Base-by-base conservation (phyloP, 179 eudicot species). In the Silene vulgaris region DNA sequence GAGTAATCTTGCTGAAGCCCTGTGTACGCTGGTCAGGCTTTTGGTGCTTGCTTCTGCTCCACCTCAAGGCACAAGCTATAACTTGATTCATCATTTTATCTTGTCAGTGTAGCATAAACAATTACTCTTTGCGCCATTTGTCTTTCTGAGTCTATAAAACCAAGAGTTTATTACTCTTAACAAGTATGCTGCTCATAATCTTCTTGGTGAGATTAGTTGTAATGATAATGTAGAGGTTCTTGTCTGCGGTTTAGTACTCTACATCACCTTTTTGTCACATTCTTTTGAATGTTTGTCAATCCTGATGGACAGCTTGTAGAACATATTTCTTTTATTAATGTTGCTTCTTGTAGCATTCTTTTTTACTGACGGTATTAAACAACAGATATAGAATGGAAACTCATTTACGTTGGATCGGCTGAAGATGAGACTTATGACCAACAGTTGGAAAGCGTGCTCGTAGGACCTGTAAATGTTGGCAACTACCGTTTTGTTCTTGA, bases 391-490 rank as follows among this genome's bases (percentile, higher is more conserved):
- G 97, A 93, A 79, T 93, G 96, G 97, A 93, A 93, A 86, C 90
- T 93, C 9, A 83, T 82, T 43, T 93, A 93, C 54, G 97, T 93
- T 72, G 97, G 97, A 80, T 93, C 97, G 65, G 96, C 97, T 8
- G 97, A 93, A 89, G 97, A 93, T 74, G 97, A 93, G 78, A 86
- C 97, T 2, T 89, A 93, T 82, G 97, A 93, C 80, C 97, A 93
- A 76, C 87, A 87, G 20, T 69, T 93, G 81, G 97, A 93, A 82
- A 93, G 97, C 56, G 97, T 93, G 23, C 90, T 93, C 57, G 97
- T 93, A 74, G 98, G 98, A 17, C 98, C 98, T 71, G 91, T 93
- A 56, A 94, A 84, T 73, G 72, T 94, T 56, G 98, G 98, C 77
- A 92, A 89, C 79, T 94, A 91, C 59, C 96, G 98, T 23, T 92